phyloP scores from a whole-genome alignment of 305 asterid species.

The Coffea humblotiana region DNA sequence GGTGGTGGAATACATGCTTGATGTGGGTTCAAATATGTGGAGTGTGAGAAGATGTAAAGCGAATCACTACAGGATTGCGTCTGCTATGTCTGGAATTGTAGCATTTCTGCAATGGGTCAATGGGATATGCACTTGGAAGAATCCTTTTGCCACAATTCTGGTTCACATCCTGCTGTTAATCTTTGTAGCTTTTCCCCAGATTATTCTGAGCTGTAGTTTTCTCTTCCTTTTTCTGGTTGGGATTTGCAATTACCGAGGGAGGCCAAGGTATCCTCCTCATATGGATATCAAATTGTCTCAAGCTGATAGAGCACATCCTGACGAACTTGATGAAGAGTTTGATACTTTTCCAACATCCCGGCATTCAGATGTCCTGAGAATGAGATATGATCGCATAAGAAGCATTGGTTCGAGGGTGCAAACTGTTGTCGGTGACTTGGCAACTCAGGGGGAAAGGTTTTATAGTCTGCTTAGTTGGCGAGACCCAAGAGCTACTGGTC shows the following conservation, averaged over 20 bases:
- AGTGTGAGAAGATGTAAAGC: slow-evolving; percentile 83
- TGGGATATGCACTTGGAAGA: slow-evolving; percentile 54
- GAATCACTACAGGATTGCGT: slow-evolving; percentile 56
- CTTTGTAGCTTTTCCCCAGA: slow-evolving; percentile 58
- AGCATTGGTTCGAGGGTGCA: slow-evolving; percentile 68
- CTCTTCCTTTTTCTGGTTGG: slow-evolving; percentile 56
- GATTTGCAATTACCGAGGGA: slow-evolving; percentile 47
- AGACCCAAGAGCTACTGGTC: slow-evolving; percentile 77
- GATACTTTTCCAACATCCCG: slow-evolving; percentile 68
- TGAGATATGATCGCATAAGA: slow-evolving; percentile 77
- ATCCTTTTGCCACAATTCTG: slow-evolving; percentile 44
- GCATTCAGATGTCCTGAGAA: slow-evolving; percentile 44
- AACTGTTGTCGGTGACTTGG: slow-evolving; percentile 69
- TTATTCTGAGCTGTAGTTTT: slow-evolving; percentile 50
- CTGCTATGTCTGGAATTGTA: slow-evolving; percentile 41
- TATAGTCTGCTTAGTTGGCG: slow-evolving; percentile 74
- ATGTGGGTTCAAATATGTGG: slow-evolving; percentile 86
- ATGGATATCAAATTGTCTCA: slow-evolving; percentile 76
- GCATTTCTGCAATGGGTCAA: slow-evolving; percentile 44
- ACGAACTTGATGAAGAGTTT: slow-evolving; percentile 81
- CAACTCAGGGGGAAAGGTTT: slow-evolving; percentile 81
- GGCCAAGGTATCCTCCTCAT: slow-evolving; percentile 82
- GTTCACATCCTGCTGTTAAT: slow-evolving; percentile 52
- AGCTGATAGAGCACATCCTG: slow-evolving; percentile 54
- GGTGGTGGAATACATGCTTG: slow-evolving; percentile 84